phyloP scores from a whole-genome alignment of 257 asterid genomes.

The Anisodus tanguticus region DNA sequence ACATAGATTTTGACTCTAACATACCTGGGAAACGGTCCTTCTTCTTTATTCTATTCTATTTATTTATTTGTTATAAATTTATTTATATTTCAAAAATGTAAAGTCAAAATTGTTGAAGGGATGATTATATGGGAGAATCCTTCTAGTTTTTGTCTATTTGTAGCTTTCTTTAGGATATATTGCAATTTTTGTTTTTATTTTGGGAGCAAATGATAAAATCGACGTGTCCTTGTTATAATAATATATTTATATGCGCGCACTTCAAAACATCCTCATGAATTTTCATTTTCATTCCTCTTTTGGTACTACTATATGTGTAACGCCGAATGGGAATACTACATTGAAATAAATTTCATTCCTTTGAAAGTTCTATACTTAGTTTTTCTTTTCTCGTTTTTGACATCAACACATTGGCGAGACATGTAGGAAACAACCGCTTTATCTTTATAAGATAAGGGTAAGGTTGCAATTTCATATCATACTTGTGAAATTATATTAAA shows the following conservation, averaged over 20 bases:
- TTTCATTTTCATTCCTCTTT: neutral
- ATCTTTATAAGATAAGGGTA: too few species aligned
- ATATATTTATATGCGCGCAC: neutral
- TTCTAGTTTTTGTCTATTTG: conserved; percentile 36
- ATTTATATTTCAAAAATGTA: neutral
- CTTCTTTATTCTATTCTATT: neutral
- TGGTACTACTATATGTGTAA: too few species aligned
- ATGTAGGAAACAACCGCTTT: too few species aligned
- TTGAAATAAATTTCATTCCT: conserved; percentile 27
- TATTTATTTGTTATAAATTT: neutral
- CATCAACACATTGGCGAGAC: neutral
- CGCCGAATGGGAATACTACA: neutral
- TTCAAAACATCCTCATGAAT: neutral
- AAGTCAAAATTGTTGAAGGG: conserved; percentile 33
- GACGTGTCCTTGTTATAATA: neutral
- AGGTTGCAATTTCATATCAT: too few species aligned
- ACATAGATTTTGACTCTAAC: conserved; percentile 49
- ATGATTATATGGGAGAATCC: conserved; percentile 32
- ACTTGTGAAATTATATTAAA: too few species aligned
- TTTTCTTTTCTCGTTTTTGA: too few species aligned
- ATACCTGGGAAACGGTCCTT: conserved; percentile 26
- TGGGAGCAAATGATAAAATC: conserved; percentile 16
- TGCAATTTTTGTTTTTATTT: conserved; percentile 3
- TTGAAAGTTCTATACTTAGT: conserved; percentile 22
- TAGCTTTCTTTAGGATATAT: conserved; percentile 19